Evolutionary conservation across 2,329 filamentous ascomycete species (phyloP).

Genomic region (Diaporthe vaccinii): DNA sequence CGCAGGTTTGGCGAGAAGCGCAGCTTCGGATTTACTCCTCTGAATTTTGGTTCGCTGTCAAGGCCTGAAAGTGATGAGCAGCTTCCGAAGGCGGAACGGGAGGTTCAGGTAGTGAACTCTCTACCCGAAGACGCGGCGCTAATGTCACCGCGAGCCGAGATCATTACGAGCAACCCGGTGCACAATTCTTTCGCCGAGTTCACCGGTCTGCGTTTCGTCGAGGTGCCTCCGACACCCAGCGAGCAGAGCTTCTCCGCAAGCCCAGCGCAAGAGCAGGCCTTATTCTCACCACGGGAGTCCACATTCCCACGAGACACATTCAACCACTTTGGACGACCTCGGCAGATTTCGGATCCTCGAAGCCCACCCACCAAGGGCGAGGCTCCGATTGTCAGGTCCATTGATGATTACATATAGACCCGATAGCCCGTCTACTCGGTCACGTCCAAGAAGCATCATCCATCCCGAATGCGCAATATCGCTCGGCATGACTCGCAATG

Average conservation of each 20-base stretch:
- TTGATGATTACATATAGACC: constrained; percentile 79
- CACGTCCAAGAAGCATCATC: not conserved
- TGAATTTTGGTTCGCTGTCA: constrained; percentile 43
- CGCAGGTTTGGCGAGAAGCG: constrained; percentile 55
- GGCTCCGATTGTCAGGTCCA: constrained; percentile 81
- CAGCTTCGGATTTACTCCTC: constrained; percentile 52
- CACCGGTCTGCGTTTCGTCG: constrained; percentile 65
- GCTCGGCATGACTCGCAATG: constrained; percentile 32
- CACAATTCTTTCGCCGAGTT: constrained; percentile 61
- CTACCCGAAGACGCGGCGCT: constrained; percentile 66
- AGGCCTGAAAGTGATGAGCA: constrained; percentile 15
- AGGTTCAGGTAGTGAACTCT: constrained; percentile 52
- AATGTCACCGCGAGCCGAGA: constrained; percentile 79
- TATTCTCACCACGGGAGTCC: constrained; percentile 61
- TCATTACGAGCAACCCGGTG: constrained; percentile 79
- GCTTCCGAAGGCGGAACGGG: constrained; percentile 49
- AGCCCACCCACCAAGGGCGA: constrained; percentile 82
- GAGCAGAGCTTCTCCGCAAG: constrained; percentile 60
- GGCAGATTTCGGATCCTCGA: constrained; percentile 73
- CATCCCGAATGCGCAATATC: not conserved
- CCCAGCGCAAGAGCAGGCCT: constrained; percentile 17
- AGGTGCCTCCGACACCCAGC: constrained; percentile 65
- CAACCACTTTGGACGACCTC: constrained; percentile 64
- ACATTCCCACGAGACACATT: constrained; percentile 69
- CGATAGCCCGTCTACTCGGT: not conserved